A percentile compares a stretch with the other conserved stretches of the same genome.
Evolutionary conservation across 371 early-diverging fungal genomes (phyloP).

Genomic region (Mycotypha africana): DNA sequence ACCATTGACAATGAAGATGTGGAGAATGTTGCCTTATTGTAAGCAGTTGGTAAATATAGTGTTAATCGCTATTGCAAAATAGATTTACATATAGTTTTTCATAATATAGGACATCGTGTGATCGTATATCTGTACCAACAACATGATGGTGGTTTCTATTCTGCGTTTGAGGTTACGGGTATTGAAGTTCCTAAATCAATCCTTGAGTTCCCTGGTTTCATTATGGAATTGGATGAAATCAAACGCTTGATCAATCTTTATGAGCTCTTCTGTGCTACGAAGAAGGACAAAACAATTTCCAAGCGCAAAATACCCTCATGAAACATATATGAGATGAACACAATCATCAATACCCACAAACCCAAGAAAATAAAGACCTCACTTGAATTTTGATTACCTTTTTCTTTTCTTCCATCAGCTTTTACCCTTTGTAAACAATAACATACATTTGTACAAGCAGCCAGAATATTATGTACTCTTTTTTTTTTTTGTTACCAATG

Average conservation of each 20-base stretch:
- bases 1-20: slow-evolving; percentile 12
- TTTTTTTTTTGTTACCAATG: too few species aligned
- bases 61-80: slow-evolving; percentile 19
- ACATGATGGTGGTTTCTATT: slow-evolving; percentile 13
- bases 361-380: slow-evolving; percentile 10
- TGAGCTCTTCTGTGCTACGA: slow-evolving; percentile 3
- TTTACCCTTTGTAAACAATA: slow-evolving; percentile 1
- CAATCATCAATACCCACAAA: slow-evolving; percentile 12
- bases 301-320: slow-evolving; percentile 11
- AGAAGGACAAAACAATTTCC: neutral
- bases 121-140: slow-evolving; percentile 18
- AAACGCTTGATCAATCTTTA: slow-evolving; percentile 1
- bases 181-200: slow-evolving; percentile 12
- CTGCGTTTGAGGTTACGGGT: slow-evolving; percentile 13
- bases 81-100: slow-evolving; percentile 13
- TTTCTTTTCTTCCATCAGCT: slow-evolving; percentile 5
- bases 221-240: slow-evolving; percentile 7
- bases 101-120: slow-evolving; percentile 15
- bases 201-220: slow-evolving; percentile 8
- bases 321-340: slow-evolving; percentile 14
- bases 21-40: slow-evolving; percentile 14
- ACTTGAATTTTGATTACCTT: slow-evolving; percentile 9
- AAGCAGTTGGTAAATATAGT: slow-evolving; percentile 19
- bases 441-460: neutral
- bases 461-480: neutral